A percentile compares a stretch with the other conserved stretches of the same genome.
Conservation (phyloP, 2,329 filamentous ascomycete genomes). For the Trichoderma guizhouense region DNA sequence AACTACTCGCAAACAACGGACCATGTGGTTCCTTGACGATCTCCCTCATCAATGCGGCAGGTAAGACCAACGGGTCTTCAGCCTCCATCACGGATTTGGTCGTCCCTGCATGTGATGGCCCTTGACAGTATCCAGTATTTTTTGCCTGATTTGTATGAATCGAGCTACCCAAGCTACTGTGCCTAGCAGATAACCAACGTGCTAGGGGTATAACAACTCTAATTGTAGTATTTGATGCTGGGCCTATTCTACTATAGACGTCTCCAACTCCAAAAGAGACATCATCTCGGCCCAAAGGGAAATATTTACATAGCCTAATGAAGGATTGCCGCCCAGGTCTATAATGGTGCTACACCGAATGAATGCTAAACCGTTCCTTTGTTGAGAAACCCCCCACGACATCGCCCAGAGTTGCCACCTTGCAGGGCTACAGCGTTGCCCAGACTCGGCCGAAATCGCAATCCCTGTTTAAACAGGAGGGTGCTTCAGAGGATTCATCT, state of each 20-base stretch:
- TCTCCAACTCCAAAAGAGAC: neutral
- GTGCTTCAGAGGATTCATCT: conserved; percentile 28
- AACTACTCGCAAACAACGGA: neutral
- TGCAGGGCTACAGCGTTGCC: neutral
- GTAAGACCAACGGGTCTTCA: neutral
- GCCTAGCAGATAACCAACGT: neutral
- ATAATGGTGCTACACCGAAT: neutral
- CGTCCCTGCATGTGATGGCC: neutral
- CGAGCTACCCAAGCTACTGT: neutral
- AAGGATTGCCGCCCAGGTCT: neutral
- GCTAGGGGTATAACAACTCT: neutral
- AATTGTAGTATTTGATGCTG: neutral
- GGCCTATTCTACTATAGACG: neutral
- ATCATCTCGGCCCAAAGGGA: neutral
- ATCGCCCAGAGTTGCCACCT: neutral
- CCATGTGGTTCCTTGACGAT: neutral
- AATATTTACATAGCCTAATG: conserved; percentile 10
- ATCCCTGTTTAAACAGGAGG: conserved; percentile 28
- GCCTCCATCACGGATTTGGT: neutral
- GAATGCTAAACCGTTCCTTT: neutral
- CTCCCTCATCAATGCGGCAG: neutral
- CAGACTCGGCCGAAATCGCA: conserved; percentile 21
- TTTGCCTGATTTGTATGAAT: neutral
- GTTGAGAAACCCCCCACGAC: neutral
- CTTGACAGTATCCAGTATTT: neutral